Evolutionary conservation across 345 rosid genomes (phyloP), one percentile per base, ranked within the genome.

Genomic region (Sisymbrium altissimum): DNA sequence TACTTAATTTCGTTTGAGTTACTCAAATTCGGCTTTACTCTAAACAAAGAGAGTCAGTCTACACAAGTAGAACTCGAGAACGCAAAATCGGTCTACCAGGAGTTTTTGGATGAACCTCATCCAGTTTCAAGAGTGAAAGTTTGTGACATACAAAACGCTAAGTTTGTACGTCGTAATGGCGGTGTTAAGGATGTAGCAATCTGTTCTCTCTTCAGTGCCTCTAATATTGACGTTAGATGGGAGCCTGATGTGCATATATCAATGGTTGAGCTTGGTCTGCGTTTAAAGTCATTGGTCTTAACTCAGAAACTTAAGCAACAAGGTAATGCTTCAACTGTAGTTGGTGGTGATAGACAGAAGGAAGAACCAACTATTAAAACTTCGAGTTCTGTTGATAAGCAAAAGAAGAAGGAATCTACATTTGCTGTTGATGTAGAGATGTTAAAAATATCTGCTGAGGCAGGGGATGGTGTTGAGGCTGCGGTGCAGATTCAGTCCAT

Each of bases 391-490:
- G 52, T 38, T 82, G 87, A 84, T 32, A 92, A 87, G 78, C 80
- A 53, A 66, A 94, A 84, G 92, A 95, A 84, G 78, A 93, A 84
- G 75, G 99, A 92, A 66, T 83, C 97, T 43, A 84, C 90, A 78
- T 92, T 90, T 82, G 99, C 97, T 46, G 84, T 95, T 75, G 99
- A 95, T 66, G 88, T 95, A 64, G 97, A 95, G 84, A 83, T 81
- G 86, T 79, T 95, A 68, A 88, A 83, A 64, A 77, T 95, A 81
- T 88, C 87, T 65, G 99, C 92, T 59, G 97, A 74, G 64, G 90
- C 75, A 46, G 99, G 99, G 79, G 99, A 95, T 77, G 97, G 99
- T 36, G 97, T 92, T 65, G 96, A 92, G 32, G 86, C 86, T 23
- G 73, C 70, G 73, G 76, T 95, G 70, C 92, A 88, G 82, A 85